Evolutionary conservation across 768 basidiomycete genomes (phyloP).

Genomic region (Pholiota conissans): DNA sequence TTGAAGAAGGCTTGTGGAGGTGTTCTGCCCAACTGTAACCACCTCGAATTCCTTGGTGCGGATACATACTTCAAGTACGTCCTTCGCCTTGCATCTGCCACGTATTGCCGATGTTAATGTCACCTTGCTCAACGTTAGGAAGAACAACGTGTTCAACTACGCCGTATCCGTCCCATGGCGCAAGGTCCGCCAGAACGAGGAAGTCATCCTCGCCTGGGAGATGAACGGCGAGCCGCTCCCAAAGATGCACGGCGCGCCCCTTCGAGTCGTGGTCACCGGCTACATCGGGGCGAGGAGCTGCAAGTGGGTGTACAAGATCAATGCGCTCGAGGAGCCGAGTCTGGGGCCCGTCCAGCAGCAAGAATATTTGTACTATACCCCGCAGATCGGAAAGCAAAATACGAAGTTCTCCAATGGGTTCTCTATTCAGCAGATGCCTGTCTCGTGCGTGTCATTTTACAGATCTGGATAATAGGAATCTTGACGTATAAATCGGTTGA

Average conservation of each 20-base stretch:
- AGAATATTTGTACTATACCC: slow-evolving; percentile 17
- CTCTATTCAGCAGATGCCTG: slow-evolving; percentile 17
- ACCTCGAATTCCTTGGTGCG: slow-evolving; percentile 14
- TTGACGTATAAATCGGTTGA: not conserved
- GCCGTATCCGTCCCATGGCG: slow-evolving; percentile 16
- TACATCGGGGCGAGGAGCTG: slow-evolving; percentile 15
- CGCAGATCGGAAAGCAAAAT: slow-evolving; percentile 18
- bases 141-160: slow-evolving; percentile 11
- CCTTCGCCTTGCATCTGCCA: not conserved
- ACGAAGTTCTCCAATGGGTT: slow-evolving; percentile 11
- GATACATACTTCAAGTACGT: slow-evolving; percentile 17
- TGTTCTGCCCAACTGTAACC: slow-evolving; percentile 9
- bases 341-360: slow-evolving; percentile 14
- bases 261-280: slow-evolving; percentile 13
- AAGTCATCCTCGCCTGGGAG: slow-evolving; percentile 17
- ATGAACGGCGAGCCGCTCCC: slow-evolving; percentile 17
- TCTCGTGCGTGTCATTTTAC: slow-evolving; percentile 8
- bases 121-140: too few species aligned
- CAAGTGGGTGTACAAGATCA: slow-evolving; percentile 18
- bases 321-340: slow-evolving; percentile 13
- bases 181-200: slow-evolving; percentile 14
- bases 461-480: not conserved
- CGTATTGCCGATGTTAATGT: not conserved
- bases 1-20: slow-evolving; percentile 16
- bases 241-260: slow-evolving; percentile 16